Evolutionary conservation across 495 filamentous ascomycete species (phyloP).

Genomic region (Penicillium coprophilum): DNA sequence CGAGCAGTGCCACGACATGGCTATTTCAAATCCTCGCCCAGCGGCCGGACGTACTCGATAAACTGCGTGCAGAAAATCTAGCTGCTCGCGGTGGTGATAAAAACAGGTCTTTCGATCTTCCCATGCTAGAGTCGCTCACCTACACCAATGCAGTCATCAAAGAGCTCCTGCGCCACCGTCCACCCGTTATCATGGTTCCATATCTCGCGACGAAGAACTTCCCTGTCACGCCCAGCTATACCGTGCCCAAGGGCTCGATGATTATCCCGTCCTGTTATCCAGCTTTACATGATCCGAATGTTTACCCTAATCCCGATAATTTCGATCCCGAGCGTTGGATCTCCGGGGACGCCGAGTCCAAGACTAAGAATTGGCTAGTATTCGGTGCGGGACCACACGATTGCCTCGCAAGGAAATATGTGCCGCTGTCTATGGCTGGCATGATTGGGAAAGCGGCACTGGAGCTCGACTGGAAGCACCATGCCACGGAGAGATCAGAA

Average conservation of each 20-base stretch:
- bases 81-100: slow-evolving; percentile 69
- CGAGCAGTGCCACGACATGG: slow-evolving; percentile 86
- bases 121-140: slow-evolving; percentile 80
- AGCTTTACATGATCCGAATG: slow-evolving; percentile 84
- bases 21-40: slow-evolving; percentile 89
- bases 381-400: slow-evolving; percentile 93
- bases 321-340: slow-evolving; percentile 88
- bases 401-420: slow-evolving; percentile 87
- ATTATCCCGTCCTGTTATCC: slow-evolving; percentile 83
- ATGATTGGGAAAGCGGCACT: slow-evolving; percentile 88
- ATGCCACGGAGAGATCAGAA: slow-evolving; percentile 72
- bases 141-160: slow-evolving; percentile 88
- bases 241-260: slow-evolving; percentile 87
- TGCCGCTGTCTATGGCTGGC: slow-evolving; percentile 75
- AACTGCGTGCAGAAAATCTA: slow-evolving; percentile 81
- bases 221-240: slow-evolving; percentile 80
- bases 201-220: slow-evolving; percentile 88
- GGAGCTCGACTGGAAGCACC: slow-evolving; percentile 81
- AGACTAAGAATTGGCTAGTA: slow-evolving; percentile 92
- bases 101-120: slow-evolving; percentile 64
- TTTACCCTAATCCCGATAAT: slow-evolving; percentile 77
- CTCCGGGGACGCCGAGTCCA: slow-evolving; percentile 82
- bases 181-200: slow-evolving; percentile 94
- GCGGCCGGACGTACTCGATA: slow-evolving; percentile 79
- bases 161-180: slow-evolving; percentile 87